Evolutionary conservation across 768 basidiomycete species (phyloP).

Genomic region (Grammothele lineata): DNA sequence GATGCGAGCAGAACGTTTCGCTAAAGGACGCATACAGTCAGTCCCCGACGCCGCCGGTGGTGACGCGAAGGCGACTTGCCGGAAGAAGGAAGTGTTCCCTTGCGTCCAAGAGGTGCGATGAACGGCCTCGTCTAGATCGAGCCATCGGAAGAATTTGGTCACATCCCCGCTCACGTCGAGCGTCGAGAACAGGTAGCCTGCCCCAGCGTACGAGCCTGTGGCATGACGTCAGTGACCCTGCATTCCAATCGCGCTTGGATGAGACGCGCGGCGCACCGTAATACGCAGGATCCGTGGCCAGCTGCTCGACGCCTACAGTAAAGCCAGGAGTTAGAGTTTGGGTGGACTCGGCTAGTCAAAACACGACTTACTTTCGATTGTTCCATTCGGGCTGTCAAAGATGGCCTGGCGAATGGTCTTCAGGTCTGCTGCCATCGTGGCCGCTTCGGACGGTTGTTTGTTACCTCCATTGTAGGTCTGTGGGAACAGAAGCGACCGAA

Average conservation of each 20-base stretch:
- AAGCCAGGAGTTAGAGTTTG: too few relatives aligned
- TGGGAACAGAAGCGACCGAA: neutral
- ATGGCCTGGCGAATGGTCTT: slow-evolving; percentile 50
- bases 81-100: slow-evolving; percentile 38
- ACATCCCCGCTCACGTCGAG: slow-evolving; percentile 29
- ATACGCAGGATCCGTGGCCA: slow-evolving; percentile 51
- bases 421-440: slow-evolving; percentile 45
- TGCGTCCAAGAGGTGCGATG: slow-evolving; percentile 60
- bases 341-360: too few relatives aligned
- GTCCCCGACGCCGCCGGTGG: neutral
- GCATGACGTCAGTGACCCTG: too few relatives aligned
- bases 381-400: slow-evolving; percentile 54
- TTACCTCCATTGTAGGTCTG: slow-evolving; percentile 74
- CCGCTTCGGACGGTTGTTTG: slow-evolving; percentile 41
- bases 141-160: slow-evolving; percentile 55
- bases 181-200: slow-evolving; percentile 55
- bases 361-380: slow-evolving; percentile 45
- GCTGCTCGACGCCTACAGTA: slow-evolving; percentile 45
- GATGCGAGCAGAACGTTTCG: slow-evolving; percentile 65
- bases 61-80: slow-evolving; percentile 33
- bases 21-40: slow-evolving; percentile 21
- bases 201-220: slow-evolving; percentile 64
- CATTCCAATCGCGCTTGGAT: too few relatives aligned
- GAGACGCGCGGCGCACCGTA: slow-evolving; percentile 44
- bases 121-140: slow-evolving; percentile 63